Base-by-base conservation (phyloP, 2,329 filamentous ascomycete species). In the Xylaria sp. region DNA sequence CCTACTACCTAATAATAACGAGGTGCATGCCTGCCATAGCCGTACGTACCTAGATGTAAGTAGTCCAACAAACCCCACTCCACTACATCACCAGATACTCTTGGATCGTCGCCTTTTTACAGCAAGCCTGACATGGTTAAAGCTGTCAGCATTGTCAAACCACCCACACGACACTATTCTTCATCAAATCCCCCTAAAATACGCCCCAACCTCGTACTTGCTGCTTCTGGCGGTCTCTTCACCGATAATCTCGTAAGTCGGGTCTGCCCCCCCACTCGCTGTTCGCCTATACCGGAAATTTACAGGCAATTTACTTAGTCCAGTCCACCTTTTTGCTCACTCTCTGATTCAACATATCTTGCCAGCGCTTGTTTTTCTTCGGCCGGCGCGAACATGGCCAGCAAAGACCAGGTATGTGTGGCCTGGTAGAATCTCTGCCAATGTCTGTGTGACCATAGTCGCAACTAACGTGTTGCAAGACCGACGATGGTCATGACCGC, bases 401-500 rank as follows among this genome's bases (percentile, higher is more conserved):
- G 68, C 61, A 67, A 64, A 57, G 67, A 71, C 44, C 68, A 72
- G 68, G 72, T 73, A 72, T 58, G 70, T 67, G 55, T 66, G 47
- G 53, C 44, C 57, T 27, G 17, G 35, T 27, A 29, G 40, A 33
- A 27, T 43, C 40, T 43, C 8, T 35, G 41, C 48, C 15, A 38
- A 25, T 47, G 6, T 33, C 9, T n/a, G 10, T 48, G 40, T 46
- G 15, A 7, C 19, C 10, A 13, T 31, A 8, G 33, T n/a, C 7
- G 31, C 41, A 15, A 53, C 62, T 66, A 41, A 66, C 53, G 10
- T 6, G 46, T 25, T 33, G 19, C 76, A 74, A 79, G 77, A 79
- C 81, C 69, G 78, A 83, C 65, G 79, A 77, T 55, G 78, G 80
- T 68, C 78, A 82, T 67, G 79, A 76, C 56, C 74, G 76, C 60